Evolutionary conservation across 345 rosid genomes (phyloP), one percentile per base, ranked within the genome.

Genomic region (Corymbia maculata): DNA sequence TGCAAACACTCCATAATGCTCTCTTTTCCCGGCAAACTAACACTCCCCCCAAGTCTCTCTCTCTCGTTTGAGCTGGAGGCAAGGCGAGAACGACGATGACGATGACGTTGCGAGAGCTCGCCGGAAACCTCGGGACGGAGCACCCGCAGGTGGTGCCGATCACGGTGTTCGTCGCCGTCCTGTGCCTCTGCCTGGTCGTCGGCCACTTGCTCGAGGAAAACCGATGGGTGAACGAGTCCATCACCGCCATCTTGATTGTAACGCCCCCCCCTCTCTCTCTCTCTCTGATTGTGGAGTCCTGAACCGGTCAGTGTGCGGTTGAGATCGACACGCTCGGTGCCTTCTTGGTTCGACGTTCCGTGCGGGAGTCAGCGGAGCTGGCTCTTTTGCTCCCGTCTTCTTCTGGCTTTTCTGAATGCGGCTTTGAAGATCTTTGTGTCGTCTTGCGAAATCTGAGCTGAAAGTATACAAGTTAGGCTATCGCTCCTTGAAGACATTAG

Each of bases 181-280:
- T 97, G 79, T 95, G 96, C 88, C 91, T 97, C 28, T 97, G 98
- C 90, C 89, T 97, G 57, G 88, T 96, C 14, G 88, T 96, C 51
- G 98, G 99, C 32, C 98, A 96, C 94, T 91, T 97, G 85, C 96
- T 96, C 21, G 99, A 96, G 92, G 97, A 95, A 86, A 97, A 93
- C 85, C 93, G 96, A 21, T 97, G 98, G 99, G 96, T 96, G 87
- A 97, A 95, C 85, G 99, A 95, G 91, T 97, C 99, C 92, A 95
- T 95, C 87, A 94, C 96, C 53, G 98, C 98, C 94, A 97, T 97
- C 89, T 51, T 94, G 44, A 92, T 94, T n/a, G 99, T 97, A 91
- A 92, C 59, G 70, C 52, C 79, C 42, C 5, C 61, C 51, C 47
- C 42, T n/a, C 49, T 7, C 45, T 19, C 45, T n/a, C 21, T 51